A percentile compares a stretch with the other conserved stretches of the same genome.
These are phyloP conservation scores for Ambrosia artemisiifolia DNA, from an alignment of 129 eudicot genomes.

Conservation along the genomic window DNA sequence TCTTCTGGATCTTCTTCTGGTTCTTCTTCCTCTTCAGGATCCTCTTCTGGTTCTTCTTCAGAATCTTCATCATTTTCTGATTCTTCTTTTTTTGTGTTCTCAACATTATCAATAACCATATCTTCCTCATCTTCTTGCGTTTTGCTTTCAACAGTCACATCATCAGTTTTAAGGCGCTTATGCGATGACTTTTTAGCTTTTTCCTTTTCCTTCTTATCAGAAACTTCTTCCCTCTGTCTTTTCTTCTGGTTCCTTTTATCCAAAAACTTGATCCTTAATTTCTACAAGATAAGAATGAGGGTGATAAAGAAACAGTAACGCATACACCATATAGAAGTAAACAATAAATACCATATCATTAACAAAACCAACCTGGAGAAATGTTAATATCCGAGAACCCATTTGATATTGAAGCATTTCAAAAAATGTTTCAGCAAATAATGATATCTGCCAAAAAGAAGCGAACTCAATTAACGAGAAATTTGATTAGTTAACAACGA, in stretches of 20 bases:
- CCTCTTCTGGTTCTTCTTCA: constrained; percentile 34
- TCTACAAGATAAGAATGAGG: constrained; percentile 30
- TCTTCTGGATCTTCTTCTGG: constrained; percentile 20
- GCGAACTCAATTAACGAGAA: not conserved
- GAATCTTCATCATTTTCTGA: constrained; percentile 66
- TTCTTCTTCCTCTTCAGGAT: constrained; percentile 14
- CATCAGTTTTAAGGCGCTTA: constrained; percentile 61
- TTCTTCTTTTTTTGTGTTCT: constrained; percentile 47
- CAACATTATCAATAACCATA: constrained; percentile 29
- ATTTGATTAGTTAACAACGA: not conserved
- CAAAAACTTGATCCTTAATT: constrained; percentile 65
- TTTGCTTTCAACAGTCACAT: constrained; percentile 32
- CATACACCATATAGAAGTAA: not conserved
- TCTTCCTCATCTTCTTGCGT: constrained; percentile 28
- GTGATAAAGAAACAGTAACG: not conserved
- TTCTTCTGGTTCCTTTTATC: constrained; percentile 66
- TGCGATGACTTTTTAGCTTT: constrained; percentile 39
- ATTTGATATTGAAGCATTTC: constrained; percentile 96
- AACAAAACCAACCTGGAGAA: constrained; percentile 65
- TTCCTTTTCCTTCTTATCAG: constrained; percentile 50
- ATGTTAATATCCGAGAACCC: constrained; percentile 74
- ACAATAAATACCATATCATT: not conserved
- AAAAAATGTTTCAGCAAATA: constrained; percentile 85
- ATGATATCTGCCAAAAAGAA: constrained; percentile 58
- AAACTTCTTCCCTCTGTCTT: constrained; percentile 62